Conservation (phyloP, 1,139 yeast species). For the Yamadazyma blattariae region DNA sequence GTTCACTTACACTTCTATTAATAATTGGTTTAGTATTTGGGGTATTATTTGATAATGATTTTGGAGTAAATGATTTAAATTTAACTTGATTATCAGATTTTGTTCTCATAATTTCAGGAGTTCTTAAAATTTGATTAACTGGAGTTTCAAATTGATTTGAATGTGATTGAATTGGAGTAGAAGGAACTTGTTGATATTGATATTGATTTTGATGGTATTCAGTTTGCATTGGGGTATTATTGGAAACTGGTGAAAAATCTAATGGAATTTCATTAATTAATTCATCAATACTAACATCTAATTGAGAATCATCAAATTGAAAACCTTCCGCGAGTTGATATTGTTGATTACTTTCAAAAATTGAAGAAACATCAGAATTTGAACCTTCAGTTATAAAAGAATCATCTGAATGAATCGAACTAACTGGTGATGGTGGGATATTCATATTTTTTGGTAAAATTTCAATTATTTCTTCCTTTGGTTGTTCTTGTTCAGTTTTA, state of each 20-base stretch:
- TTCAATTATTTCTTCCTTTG: background rate
- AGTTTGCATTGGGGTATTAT: no score
- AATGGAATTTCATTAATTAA: slow-evolving; percentile 1
- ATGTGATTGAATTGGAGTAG: slow-evolving; percentile 10
- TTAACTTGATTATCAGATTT: slow-evolving; percentile 23
- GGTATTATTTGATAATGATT: no score
- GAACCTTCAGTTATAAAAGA: slow-evolving; percentile 13
- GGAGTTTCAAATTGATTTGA: slow-evolving; percentile 14
- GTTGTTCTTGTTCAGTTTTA: slow-evolving; percentile 26
- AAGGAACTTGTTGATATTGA: background rate
- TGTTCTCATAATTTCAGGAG: slow-evolving; percentile 18
- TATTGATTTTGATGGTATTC: background rate
- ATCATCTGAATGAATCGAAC: slow-evolving; percentile 14
- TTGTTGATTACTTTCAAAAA: slow-evolving; percentile 1
- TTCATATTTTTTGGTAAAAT: no score
- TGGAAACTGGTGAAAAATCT: background rate
- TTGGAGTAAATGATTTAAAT: slow-evolving; percentile 27
- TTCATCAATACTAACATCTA: slow-evolving; percentile 1
- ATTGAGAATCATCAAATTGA: background rate
- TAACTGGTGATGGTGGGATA: slow-evolving; percentile 13
- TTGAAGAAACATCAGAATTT: slow-evolving; percentile 12
- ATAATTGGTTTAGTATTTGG: slow-evolving; percentile 35
- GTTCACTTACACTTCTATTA: slow-evolving; percentile 23
- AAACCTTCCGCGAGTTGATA: slow-evolving; percentile 2
- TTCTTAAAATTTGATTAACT: slow-evolving; percentile 12